A percentile compares a stretch with the other conserved stretches of the same genome.
Conservation (phyloP, 2,329 filamentous ascomycete species). For the Pseudogymnoascus verrucosus region DNA sequence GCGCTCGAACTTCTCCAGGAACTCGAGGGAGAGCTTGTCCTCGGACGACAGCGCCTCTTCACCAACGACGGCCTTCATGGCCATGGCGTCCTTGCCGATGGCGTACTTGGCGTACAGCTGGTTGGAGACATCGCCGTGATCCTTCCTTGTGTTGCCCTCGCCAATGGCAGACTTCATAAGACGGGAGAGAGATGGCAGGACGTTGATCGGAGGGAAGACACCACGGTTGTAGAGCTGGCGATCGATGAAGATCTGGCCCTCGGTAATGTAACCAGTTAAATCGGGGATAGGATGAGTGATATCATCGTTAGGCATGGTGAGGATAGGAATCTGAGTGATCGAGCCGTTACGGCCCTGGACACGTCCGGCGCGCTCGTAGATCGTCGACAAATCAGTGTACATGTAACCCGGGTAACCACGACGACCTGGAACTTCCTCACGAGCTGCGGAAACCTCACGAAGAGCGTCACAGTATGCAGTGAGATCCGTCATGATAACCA, state of each 20-base stretch:
- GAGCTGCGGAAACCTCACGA: slow-evolving; percentile 93
- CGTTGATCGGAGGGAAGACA: slow-evolving; percentile 98
- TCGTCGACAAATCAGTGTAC: slow-evolving; percentile 99
- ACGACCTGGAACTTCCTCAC: slow-evolving; percentile 97
- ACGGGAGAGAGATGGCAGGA: slow-evolving; percentile 92
- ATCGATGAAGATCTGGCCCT: slow-evolving; percentile 97
- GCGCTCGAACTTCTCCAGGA: slow-evolving; percentile 96
- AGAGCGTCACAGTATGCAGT: slow-evolving; percentile 98
- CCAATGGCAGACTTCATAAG: slow-evolving; percentile 99
- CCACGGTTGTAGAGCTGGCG: slow-evolving; percentile 91
- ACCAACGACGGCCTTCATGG: slow-evolving; percentile 99
- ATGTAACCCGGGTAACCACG: slow-evolving; percentile 99
- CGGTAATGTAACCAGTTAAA: slow-evolving; percentile 97
- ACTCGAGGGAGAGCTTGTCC: slow-evolving; percentile 96
- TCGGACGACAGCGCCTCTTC: slow-evolving; percentile 93
- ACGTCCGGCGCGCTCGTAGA: slow-evolving; percentile 98
- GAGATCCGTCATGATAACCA: slow-evolving; percentile 96
- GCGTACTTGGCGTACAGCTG: slow-evolving; percentile 99
- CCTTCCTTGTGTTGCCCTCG: slow-evolving; percentile 90
- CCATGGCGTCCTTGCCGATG: slow-evolving; percentile 93
- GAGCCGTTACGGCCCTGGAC: slow-evolving; percentile 94
- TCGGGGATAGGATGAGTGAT: slow-evolving; percentile 99
- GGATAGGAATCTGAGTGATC: slow-evolving; percentile 96
- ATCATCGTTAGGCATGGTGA: slow-evolving; percentile 99
- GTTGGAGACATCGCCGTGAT: slow-evolving; percentile 97